Evolutionary conservation across 441 rosid genomes (phyloP).

Genomic region (Aquilaria agallochum): DNA sequence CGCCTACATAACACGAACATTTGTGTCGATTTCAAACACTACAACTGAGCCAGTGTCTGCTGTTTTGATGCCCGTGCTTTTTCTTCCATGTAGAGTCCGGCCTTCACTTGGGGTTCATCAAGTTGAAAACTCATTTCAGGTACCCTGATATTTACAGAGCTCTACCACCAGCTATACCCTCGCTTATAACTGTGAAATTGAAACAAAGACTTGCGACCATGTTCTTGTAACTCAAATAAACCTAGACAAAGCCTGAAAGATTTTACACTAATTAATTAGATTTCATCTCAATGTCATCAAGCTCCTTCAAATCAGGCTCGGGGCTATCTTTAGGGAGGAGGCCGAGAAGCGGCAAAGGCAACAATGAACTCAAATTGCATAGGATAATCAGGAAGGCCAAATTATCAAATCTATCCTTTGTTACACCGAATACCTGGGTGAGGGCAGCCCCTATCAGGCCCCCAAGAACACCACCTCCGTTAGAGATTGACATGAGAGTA

Average conservation of each 20-base stretch:
- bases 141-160: conserved; percentile 12
- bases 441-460: conserved; percentile 88
- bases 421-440: conserved; percentile 77
- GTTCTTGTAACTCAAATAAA: no score
- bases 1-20: no score
- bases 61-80: no score
- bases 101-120: no score
- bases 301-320: conserved; percentile 33
- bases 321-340: conserved; percentile 61
- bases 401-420: conserved; percentile 77
- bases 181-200: neutral
- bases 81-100: no score
- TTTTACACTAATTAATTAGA: conserved; percentile 37
- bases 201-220: neutral
- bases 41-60: no score
- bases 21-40: no score
- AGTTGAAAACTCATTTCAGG: neutral
- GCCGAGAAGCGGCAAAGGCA: conserved; percentile 89
- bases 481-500: conserved; percentile 91
- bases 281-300: conserved; percentile 72
- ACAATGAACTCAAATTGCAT: conserved; percentile 91
- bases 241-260: neutral
- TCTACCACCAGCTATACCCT: conserved; percentile 2
- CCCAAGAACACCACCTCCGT: conserved; percentile 90
- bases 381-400: conserved; percentile 61